These are phyloP conservation scores for Perkinsus olseni DNA, from an alignment of 169 alveolate genomes.

Conservation along the genomic window DNA sequence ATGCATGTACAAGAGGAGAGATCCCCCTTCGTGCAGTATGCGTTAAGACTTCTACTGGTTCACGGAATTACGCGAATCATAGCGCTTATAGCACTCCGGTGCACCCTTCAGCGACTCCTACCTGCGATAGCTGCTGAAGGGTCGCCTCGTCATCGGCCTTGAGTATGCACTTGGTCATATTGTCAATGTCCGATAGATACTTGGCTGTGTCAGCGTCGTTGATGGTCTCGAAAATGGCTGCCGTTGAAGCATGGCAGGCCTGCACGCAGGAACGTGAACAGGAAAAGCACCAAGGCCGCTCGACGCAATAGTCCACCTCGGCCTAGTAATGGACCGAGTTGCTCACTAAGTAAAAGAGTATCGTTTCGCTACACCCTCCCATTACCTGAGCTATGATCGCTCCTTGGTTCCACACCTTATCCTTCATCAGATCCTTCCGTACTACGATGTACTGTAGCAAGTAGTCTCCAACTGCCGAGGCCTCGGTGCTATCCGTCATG, in stretches of 20 bases:
- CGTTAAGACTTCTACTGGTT: no score
- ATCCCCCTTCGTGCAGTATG: no score
- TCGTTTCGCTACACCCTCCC: no score
- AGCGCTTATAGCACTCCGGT: no score
- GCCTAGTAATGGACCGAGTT: no score
- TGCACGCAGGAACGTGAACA: not conserved
- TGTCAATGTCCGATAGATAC: not conserved
- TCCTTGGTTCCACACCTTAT: not conserved
- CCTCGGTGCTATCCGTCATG: not conserved
- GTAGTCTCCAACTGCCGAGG: not conserved
- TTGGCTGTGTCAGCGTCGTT: not conserved
- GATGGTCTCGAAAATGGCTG: not conserved
- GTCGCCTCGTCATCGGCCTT: not conserved
- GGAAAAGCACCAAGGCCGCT: not conserved
- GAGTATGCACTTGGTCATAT: not conserved
- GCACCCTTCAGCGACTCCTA: no score
- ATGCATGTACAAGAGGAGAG: no score
- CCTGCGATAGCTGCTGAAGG: not conserved
- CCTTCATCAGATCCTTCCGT: not conserved
- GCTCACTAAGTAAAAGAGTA: no score
- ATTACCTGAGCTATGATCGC: not conserved
- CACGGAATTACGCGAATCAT: no score
- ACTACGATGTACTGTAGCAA: not conserved
- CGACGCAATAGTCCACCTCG: no score
- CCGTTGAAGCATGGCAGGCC: not conserved